Base-by-base conservation (phyloP, 1,284 basidiomycete genomes). In the Puccinia coronata region DNA sequence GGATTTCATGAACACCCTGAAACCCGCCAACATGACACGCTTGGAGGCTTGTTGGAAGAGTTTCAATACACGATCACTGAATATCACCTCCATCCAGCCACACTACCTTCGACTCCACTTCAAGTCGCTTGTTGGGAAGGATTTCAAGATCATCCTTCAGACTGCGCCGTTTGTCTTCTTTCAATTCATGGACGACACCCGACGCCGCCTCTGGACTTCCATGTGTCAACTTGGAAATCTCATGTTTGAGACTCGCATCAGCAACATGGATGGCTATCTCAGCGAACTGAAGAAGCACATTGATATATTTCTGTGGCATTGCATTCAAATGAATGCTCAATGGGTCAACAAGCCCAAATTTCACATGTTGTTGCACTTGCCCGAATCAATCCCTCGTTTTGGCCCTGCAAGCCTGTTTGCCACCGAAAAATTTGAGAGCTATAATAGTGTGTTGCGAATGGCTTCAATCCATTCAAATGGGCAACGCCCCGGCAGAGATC, bases 201-300 rank as follows among this genome's bases (percentile, higher is more conserved):
- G 83, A 23, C 83, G 83, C 63, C 82, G 82, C 0, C 82, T 85
- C 1, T 88, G 87, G 87, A 43, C 83, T 5, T 77, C 85, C 6
- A 82, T 87, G 0, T 85, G 85, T 0, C 84, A 82, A 43, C 83
- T 88, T 0, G 82, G 87, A 0, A 85, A 87, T 0, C 80, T 87
- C 0, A 83, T 88, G 1, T 88, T 86, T 85, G 87, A 87, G 71
- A 87, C 87, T 0, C 75, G 80, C 20, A 88, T 88, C 63, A 34
- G 77, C 0, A 73, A 87, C 82, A 83, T 88, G 36, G 83, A 86
- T 41, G 28, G 12, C 6, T 85, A 87, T 81, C 14, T 85, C 16
- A 86, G 87, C 72, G 49, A 85, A 84, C n/a, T 71, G 16, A 59
- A 41, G 4, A 8, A 25, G 16, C 12, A 47, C 12, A 76, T 76